phyloP scores from a whole-genome alignment of 768 basidiomycete species.

The Tubosaeta sp. region DNA sequence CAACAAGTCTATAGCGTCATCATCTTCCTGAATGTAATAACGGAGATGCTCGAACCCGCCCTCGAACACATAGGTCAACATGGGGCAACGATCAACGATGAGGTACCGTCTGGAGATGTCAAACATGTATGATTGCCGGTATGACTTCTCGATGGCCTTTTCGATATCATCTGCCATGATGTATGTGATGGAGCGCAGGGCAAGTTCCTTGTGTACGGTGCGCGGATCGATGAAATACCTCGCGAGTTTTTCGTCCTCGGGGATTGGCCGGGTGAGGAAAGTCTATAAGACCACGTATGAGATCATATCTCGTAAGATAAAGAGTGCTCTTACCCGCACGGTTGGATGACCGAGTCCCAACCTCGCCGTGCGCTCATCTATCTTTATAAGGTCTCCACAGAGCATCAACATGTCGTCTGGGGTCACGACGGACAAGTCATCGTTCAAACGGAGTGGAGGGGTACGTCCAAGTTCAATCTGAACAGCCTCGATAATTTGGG shows the following conservation, averaged over 20 bases:
- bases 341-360: slow-evolving; percentile 22
- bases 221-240: slow-evolving; percentile 22
- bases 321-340: slow-evolving; percentile 15
- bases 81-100: slow-evolving; percentile 23
- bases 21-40: slow-evolving; percentile 24
- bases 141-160: slow-evolving; percentile 20
- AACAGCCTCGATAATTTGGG: slow-evolving; percentile 27
- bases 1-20: slow-evolving; percentile 23
- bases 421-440: slow-evolving; percentile 23
- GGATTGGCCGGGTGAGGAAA: slow-evolving; percentile 21
- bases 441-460: slow-evolving; percentile 20
- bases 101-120: slow-evolving; percentile 23
- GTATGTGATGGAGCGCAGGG: slow-evolving; percentile 27
- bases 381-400: slow-evolving; percentile 26
- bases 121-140: slow-evolving; percentile 23
- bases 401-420: slow-evolving; percentile 23
- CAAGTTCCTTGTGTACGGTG: slow-evolving; percentile 24
- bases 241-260: slow-evolving; percentile 5
- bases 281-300: slow-evolving; percentile 9
- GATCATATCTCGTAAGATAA: not conserved
- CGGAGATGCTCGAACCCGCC: slow-evolving; percentile 26
- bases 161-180: slow-evolving; percentile 24
- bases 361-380: slow-evolving; percentile 19
- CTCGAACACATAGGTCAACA: slow-evolving; percentile 27
- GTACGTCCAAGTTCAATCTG: slow-evolving; percentile 25